Conservation (phyloP, 2,329 filamentous ascomycete species). For the Penicillium griseofulvum region DNA sequence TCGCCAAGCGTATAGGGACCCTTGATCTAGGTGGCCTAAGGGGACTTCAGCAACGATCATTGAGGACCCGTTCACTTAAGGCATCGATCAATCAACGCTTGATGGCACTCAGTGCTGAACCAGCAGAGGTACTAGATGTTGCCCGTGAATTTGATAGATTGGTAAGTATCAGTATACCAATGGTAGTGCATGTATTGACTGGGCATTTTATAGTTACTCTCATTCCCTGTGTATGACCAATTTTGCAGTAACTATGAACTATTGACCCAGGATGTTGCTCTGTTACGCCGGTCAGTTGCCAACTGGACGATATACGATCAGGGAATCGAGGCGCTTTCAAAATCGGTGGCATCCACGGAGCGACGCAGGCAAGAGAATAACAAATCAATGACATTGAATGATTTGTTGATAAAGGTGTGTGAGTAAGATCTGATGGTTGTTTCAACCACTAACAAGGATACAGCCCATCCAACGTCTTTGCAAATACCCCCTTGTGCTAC, state of each 20-base stretch:
- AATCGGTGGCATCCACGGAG: conserved; percentile 69
- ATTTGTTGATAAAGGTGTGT: conserved; percentile 82
- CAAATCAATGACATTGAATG: conserved; percentile 77
- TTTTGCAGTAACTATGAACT: conserved; percentile 88
- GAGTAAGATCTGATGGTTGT: conserved; percentile 2
- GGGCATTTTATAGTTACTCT: conserved; percentile 64
- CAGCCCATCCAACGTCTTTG: conserved; percentile 90
- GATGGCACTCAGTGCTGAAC: conserved; percentile 48
- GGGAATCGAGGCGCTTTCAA: conserved; percentile 79
- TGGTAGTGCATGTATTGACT: conserved; percentile 35
- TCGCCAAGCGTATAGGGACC: conserved; percentile 50
- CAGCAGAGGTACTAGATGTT: conserved; percentile 54
- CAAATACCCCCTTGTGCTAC: conserved; percentile 84
- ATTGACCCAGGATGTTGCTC: conserved; percentile 73
- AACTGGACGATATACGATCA: conserved; percentile 79
- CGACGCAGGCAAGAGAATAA: conserved; percentile 61
- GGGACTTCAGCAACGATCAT: conserved; percentile 26
- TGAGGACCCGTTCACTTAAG: conserved; percentile 31
- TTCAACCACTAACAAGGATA: conserved; percentile 11
- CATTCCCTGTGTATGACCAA: conserved; percentile 85
- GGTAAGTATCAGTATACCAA: conserved; percentile 33
- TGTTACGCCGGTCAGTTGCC: conserved; percentile 65
- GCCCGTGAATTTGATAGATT: conserved; percentile 54
- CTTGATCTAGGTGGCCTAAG: conserved; percentile 46
- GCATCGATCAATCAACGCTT: conserved; percentile 28